A percentile compares a stretch with the other conserved stretches of the same genome.
These are phyloP conservation scores for Raffaelea arxii DNA, from an alignment of 2,329 filamentous ascomycete genomes.

Conservation along the genomic window DNA sequence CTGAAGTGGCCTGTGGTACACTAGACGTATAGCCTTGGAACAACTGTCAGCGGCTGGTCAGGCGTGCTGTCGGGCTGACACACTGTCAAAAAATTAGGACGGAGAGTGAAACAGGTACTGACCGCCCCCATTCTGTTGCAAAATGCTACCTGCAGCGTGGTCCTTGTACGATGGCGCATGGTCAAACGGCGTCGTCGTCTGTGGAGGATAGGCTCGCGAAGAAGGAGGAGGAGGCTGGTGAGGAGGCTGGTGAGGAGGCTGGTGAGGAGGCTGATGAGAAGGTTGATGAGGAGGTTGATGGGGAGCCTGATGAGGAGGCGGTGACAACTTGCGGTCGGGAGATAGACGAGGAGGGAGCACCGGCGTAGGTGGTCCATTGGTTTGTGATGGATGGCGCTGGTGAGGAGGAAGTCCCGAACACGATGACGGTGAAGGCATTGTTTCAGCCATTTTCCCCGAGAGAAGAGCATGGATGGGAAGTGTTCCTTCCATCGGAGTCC, in stretches of 20 bases:
- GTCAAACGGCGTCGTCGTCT: not conserved
- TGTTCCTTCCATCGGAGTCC: slow-evolving; percentile 39
- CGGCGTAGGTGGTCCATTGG: not conserved
- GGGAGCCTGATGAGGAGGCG: too few relatives aligned
- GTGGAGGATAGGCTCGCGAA: not conserved
- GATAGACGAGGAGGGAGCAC: not conserved
- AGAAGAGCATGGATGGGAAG: slow-evolving; percentile 46
- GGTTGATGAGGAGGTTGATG: too few relatives aligned
- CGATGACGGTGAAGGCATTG: not conserved
- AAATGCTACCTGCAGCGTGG: not conserved
- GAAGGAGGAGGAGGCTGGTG: not conserved
- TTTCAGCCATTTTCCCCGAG: slow-evolving; percentile 7
- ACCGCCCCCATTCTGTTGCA: slow-evolving; percentile 11
- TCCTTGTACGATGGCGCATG: slow-evolving; percentile 4
- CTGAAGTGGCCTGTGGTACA: slow-evolving; percentile 3
- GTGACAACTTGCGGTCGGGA: not conserved
- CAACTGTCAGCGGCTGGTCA: slow-evolving; percentile 4
- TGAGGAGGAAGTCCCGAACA: not conserved
- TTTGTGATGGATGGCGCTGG: not conserved
- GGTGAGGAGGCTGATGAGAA: too few relatives aligned
- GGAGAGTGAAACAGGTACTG: slow-evolving; percentile 1
- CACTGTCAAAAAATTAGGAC: too few relatives aligned
- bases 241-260: too few relatives aligned
- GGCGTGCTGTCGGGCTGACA: not conserved
- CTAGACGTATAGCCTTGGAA: slow-evolving; percentile 15